Conservation (phyloP, 306 rosid genomes). For the Prinsepia uniflora region DNA sequence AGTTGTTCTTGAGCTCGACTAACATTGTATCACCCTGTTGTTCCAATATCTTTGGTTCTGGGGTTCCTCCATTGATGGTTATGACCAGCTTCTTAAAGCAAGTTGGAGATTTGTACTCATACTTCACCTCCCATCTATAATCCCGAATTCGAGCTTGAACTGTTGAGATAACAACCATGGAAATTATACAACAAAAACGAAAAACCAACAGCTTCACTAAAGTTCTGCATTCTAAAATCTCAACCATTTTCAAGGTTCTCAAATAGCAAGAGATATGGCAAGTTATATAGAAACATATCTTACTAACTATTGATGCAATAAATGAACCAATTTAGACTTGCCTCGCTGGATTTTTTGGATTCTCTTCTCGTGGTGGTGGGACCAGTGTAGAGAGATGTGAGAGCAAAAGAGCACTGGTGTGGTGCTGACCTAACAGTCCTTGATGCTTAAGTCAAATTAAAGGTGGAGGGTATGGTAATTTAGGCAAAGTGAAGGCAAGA, state of each 20-base stretch:
- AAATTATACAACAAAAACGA: constrained; percentile 3
- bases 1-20: constrained; percentile 62
- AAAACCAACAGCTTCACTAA: constrained; percentile 7
- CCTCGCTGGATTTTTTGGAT: too few relatives aligned
- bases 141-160: constrained; percentile 55
- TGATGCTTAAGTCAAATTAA: too few relatives aligned
- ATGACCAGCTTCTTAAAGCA: constrained; percentile 64
- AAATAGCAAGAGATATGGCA: background rate
- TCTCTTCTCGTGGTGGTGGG: too few relatives aligned
- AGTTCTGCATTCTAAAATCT: background rate
- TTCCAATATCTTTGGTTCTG: constrained; percentile 82
- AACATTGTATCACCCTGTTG: constrained; percentile 69
- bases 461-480: too few relatives aligned
- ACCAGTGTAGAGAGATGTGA: too few relatives aligned
- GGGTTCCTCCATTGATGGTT: constrained; percentile 64
- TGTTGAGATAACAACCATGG: constrained; percentile 11
- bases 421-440: too few relatives aligned
- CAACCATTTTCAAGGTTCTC: background rate
- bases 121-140: constrained; percentile 66
- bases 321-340: too few relatives aligned
- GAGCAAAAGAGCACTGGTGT: too few relatives aligned
- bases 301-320: background rate
- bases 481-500: too few relatives aligned
- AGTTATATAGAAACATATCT: background rate
- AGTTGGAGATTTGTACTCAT: constrained; percentile 66